Evolutionary conservation across 257 asterid species (phyloP).

Genomic region (Verbena officinalis): DNA sequence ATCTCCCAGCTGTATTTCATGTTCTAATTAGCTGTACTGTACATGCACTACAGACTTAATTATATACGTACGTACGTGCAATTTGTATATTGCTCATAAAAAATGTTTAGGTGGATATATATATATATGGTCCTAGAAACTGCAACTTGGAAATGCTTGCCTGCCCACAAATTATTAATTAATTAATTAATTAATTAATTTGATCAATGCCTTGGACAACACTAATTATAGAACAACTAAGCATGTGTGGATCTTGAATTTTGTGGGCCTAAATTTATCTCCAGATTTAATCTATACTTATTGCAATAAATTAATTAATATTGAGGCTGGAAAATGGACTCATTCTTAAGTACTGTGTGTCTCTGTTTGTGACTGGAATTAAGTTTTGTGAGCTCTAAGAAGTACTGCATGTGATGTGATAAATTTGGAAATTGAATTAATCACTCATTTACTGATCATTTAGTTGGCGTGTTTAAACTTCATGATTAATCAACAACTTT

Average conservation of each 20-base stretch:
- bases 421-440: no score
- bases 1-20: constrained; percentile 23
- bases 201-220: not conserved
- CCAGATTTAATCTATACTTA: not conserved
- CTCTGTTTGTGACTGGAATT: not conserved
- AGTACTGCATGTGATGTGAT: no score
- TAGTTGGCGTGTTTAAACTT: no score
- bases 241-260: not conserved
- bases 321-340: no score
- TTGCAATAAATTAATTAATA: not conserved
- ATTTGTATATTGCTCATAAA: not conserved
- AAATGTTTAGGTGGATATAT: not conserved
- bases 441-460: no score
- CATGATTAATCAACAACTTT: no score
- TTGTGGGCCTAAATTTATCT: not conserved
- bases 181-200: not conserved
- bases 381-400: no score
- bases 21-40: constrained; percentile 22
- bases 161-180: not conserved
- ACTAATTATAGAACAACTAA: not conserved
- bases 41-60: no score
- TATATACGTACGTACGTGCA: no score
- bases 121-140: not conserved
- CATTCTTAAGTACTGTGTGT: no score
- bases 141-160: constrained; percentile 7